phyloP scores from a whole-genome alignment of 148 eudicot genomes.

The Spergularia bocconei region DNA sequence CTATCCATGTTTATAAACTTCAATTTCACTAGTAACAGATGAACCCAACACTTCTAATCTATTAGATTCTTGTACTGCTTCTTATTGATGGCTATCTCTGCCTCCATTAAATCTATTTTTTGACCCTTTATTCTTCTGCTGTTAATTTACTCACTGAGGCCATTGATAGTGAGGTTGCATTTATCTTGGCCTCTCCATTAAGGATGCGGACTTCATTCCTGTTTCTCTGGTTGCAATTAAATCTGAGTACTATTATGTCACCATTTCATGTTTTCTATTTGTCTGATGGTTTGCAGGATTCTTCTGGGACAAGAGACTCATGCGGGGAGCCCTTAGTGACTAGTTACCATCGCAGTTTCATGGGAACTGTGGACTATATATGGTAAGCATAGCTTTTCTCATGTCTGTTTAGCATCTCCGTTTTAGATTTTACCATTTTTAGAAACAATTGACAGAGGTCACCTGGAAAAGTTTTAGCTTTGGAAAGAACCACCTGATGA shows the following conservation, averaged over 20 bases:
- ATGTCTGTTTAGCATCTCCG: slow-evolving; percentile 9
- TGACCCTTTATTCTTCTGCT: background rate
- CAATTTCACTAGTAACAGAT: background rate
- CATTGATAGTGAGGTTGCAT: background rate
- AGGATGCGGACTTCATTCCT: background rate
- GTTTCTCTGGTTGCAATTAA: background rate
- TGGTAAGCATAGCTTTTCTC: slow-evolving; percentile 44
- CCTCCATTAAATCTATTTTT: background rate
- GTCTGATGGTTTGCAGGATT: slow-evolving; percentile 42
- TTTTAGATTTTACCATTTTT: background rate
- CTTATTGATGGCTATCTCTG: background rate
- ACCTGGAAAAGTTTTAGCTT: too few relatives aligned
- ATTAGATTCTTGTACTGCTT: background rate
- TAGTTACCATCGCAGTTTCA: slow-evolving; percentile 70
- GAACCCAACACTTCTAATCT: background rate
- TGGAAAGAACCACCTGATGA: too few relatives aligned
- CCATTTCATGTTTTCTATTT: background rate
- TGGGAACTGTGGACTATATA: slow-evolving; percentile 94
- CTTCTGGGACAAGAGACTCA: slow-evolving; percentile 71
- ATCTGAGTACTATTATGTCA: background rate
- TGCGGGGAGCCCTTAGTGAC: slow-evolving; percentile 87
- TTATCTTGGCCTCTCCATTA: background rate
- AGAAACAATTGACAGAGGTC: too few relatives aligned
- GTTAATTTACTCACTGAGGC: background rate
- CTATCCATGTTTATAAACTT: too few relatives aligned